Percentiles rank a stretch among this genome's conserved stretches.
Conservation (phyloP, 352 stramenopile species). For the Pythium oligandrum region DNA sequence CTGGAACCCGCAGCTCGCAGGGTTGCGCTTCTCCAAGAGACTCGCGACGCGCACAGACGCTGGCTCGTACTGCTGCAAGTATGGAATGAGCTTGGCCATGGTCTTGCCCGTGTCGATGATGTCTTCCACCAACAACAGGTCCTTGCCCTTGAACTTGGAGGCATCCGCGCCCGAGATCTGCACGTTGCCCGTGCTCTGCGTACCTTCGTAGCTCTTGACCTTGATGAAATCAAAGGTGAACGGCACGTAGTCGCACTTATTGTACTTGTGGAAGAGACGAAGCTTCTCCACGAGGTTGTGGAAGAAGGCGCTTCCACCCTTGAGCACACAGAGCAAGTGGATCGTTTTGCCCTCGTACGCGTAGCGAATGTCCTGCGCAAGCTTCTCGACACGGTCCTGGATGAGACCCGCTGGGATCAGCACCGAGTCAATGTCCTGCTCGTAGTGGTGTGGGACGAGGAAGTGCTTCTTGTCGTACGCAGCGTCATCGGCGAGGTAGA, state of each 20-base stretch:
- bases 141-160: slow-evolving; percentile 82
- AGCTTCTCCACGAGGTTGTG: slow-evolving; percentile 83
- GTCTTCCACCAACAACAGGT: slow-evolving; percentile 96
- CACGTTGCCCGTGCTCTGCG: slow-evolving; percentile 88
- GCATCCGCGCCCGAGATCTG: slow-evolving; percentile 86
- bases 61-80: slow-evolving; percentile 74
- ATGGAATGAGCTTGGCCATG: slow-evolving; percentile 88
- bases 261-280: slow-evolving; percentile 84
- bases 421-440: slow-evolving; percentile 77
- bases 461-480: slow-evolving; percentile 74
- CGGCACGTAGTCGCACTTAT: slow-evolving; percentile 83
- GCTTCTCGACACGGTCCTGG: slow-evolving; percentile 88
- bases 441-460: slow-evolving; percentile 75
- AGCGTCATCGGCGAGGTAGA: slow-evolving; percentile 57
- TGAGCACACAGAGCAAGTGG: slow-evolving; percentile 91
- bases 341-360: slow-evolving; percentile 88
- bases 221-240: slow-evolving; percentile 95
- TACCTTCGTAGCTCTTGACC: slow-evolving; percentile 94
- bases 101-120: slow-evolving; percentile 97
- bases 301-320: slow-evolving; percentile 89
- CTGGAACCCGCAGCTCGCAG: slow-evolving; percentile 83
- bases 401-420: slow-evolving; percentile 90
- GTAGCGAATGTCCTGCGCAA: slow-evolving; percentile 88
- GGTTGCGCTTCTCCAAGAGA: slow-evolving; percentile 93
- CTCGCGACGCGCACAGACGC: slow-evolving; percentile 87